These are phyloP conservation scores for Leishmania guyanensis DNA, from an alignment of 208 protist genomes.

Conservation along the genomic window DNA sequence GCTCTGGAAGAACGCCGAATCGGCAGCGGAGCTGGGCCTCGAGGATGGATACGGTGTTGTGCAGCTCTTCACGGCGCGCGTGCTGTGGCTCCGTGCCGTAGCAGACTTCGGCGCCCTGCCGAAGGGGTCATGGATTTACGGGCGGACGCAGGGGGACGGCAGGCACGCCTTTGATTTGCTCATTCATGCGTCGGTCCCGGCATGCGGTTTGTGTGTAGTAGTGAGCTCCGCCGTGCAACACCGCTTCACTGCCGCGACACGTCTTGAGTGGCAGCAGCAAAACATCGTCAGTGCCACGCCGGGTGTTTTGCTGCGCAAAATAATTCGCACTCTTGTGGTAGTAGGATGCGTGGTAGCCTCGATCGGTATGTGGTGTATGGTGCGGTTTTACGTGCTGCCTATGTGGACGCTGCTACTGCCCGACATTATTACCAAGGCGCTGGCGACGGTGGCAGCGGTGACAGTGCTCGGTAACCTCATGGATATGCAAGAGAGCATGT, in stretches of 20 bases:
- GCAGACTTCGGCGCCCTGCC: slow-evolving; percentile 28
- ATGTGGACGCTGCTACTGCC: slow-evolving; percentile 42
- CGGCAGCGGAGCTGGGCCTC: slow-evolving; percentile 16
- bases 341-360: slow-evolving; percentile 52
- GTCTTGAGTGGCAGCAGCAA: slow-evolving; percentile 35
- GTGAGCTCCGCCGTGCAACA: slow-evolving; percentile 20
- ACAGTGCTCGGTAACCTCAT: slow-evolving; percentile 71
- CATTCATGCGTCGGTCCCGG: slow-evolving; percentile 13
- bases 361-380: slow-evolving; percentile 19
- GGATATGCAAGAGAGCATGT: slow-evolving; percentile 78
- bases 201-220: slow-evolving; percentile 29
- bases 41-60: slow-evolving; percentile 19
- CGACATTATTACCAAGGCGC: slow-evolving; percentile 36
- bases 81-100: slow-evolving; percentile 31
- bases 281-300: slow-evolving; percentile 62
- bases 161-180: slow-evolving; percentile 20
- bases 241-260: slow-evolving; percentile 30
- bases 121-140: slow-evolving; percentile 23
- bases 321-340: slow-evolving; percentile 61
- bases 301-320: slow-evolving; percentile 66
- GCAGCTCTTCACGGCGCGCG: slow-evolving; percentile 24
- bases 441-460: slow-evolving; percentile 54
- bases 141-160: slow-evolving; percentile 19
- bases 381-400: slow-evolving; percentile 38
- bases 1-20: slow-evolving; percentile 18